Base-by-base conservation (phyloP, 805 yeast species). In the Myxozyma monticola region DNA sequence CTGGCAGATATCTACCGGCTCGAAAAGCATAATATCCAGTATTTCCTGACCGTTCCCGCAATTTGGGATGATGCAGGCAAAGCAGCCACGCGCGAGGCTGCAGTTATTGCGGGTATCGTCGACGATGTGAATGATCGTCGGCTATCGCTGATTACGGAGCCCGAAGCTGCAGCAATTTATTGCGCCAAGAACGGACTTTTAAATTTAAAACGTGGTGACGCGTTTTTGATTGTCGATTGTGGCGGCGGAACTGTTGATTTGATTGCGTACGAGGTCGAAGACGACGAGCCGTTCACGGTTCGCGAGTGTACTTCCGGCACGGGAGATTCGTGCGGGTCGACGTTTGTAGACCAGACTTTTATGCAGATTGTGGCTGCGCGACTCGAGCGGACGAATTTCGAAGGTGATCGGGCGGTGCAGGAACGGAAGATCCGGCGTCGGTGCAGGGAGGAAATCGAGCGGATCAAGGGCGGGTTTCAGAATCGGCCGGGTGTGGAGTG, bases 181-280 rank as follows among this genome's bases (percentile, higher is more conserved):
- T 54, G 59, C 43, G 54, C 59, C 1, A 33, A 43, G 36, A 21
- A 36, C n/a, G 50, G 48, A 2, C 38, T 38, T 6, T 9, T 54
- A 33, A 39, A 42, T 18, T 33, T 53, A 3, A 24, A 34, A 20
- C 26, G 9, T 2, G 41, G 33, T 12, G 50, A 54, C 15, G 31
- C 42, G 4, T 53, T 54, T 30, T 24, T 54, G 18, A 41, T 53
- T 24, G 59, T 54, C 14, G 59, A 54, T 36, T 52, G 59, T 35
- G 59, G 59, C 22, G 59, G 59, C 24, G 59, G 59, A 3, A 52
- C 58, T 8, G 59, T 54, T 14, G 59, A 54, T 28, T 48, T 54
- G 42, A 42, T 54, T 28, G 52, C 59, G 15, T 54, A 54, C 25
- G 53, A 54, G 34, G 59, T 54, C 15, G 58, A 52, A 24, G 48